Conservation (phyloP, 352 stramenopile species). For the Halophytophthora polymorphica region DNA sequence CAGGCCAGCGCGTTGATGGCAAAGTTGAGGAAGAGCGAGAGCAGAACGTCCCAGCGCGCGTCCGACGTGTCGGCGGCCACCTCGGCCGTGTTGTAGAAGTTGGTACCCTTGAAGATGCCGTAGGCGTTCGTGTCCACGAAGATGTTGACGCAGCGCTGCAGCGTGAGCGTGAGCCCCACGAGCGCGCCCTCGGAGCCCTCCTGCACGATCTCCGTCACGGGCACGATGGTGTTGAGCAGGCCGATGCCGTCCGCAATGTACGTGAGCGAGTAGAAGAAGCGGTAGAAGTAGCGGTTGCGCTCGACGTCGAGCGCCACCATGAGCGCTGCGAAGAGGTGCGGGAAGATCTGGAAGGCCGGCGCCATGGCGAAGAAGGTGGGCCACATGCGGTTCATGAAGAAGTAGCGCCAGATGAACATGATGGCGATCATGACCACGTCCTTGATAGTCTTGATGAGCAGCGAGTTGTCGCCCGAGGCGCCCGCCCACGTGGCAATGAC, state of each 20-base stretch:
- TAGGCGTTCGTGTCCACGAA: slow-evolving; percentile 54
- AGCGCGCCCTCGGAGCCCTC: slow-evolving; percentile 58
- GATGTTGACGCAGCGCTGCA: slow-evolving; percentile 54
- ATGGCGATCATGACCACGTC: slow-evolving; percentile 57
- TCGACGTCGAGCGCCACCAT: slow-evolving; percentile 40
- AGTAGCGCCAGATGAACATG: slow-evolving; percentile 48
- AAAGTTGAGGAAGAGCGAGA: slow-evolving; percentile 54
- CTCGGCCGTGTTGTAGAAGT: slow-evolving; percentile 37
- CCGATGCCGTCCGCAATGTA: slow-evolving; percentile 55
- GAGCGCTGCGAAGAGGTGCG: slow-evolving; percentile 39
- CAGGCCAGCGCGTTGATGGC: slow-evolving; percentile 50
- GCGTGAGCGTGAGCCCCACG: slow-evolving; percentile 53
- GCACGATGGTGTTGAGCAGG: slow-evolving; percentile 49
- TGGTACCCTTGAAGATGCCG: slow-evolving; percentile 42
- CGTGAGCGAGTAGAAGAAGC: slow-evolving; percentile 41
- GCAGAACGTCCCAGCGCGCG: slow-evolving; percentile 43
- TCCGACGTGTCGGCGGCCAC: slow-evolving; percentile 29
- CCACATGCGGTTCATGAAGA: slow-evolving; percentile 62
- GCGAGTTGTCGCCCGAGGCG: slow-evolving; percentile 37
- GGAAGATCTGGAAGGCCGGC: slow-evolving; percentile 45
- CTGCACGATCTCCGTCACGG: slow-evolving; percentile 65
- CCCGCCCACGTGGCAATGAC: slow-evolving; percentile 42
- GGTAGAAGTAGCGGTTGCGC: slow-evolving; percentile 61
- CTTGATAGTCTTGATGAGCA: slow-evolving; percentile 41
- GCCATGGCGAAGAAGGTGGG: slow-evolving; percentile 52